Evolutionary conservation across 306 rosid species (phyloP), one percentile per base, ranked within the genome.

Genomic region (Sicyos baderoa): DNA sequence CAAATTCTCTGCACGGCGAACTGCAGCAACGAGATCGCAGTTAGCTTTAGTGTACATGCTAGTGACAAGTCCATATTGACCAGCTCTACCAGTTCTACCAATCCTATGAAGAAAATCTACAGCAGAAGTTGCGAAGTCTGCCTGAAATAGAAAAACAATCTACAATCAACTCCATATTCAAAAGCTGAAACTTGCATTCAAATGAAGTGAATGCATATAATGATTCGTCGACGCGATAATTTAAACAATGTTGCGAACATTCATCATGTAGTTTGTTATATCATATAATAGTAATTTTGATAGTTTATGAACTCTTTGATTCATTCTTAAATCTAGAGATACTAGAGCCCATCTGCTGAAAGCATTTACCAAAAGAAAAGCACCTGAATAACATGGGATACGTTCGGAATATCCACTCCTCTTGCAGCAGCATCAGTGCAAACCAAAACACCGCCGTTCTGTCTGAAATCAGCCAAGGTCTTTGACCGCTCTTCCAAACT

Each of bases 351-450:
- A 18, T 62, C 29, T 37, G 68, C 29, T 37, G 29, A 68, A 45
- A 21, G 16, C 23, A 68, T 48, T 16, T 60, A 57, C 49, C 35
- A 72, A 70, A 63, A 78, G 62, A 70, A 55, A 73, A 54, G 77
- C 77, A 90, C 97, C 97, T 90, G 97, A 79, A 93, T 85, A 78
- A 93, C 90, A 76, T 93, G 99, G 17, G 86, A 84, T 75, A 93
- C 86, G 59, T 90, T 86, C 61, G 97, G 84, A 79, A 93, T 89
- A 80, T 93, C 96, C 76, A 90, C 87, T 50, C 99, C 97, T 70
- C 96, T 91, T 22, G 99, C 90, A 61, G 94, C 99, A 67, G 99
- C 96, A 83, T 90, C 99, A 40, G 99, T 93, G 74, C 97, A 93
- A 62, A 90, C 97, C 76, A 93, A 88, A 84, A 90, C 78, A 56